Percentiles rank a stretch among this genome's conserved stretches.
phyloP scores from a whole-genome alignment of 768 basidiomycete species.

The Tricholoma bakamatsutake region DNA sequence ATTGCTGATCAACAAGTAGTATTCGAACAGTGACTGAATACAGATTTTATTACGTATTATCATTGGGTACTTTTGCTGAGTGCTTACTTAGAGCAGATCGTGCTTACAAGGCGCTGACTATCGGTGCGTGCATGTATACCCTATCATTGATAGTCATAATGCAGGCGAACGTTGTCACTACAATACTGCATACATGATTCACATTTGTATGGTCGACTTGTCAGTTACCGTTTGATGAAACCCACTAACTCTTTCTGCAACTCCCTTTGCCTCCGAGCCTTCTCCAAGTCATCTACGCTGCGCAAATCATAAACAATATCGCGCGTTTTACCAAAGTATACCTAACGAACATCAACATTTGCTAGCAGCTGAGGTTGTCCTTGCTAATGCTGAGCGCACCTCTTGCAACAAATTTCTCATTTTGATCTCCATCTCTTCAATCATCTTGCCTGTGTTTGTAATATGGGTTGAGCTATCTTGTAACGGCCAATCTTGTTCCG shows the following conservation, averaged over 20 bases:
- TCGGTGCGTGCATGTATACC: not conserved
- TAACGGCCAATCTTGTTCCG: constrained; percentile 81
- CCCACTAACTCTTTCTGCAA: constrained; percentile 89
- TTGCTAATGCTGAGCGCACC: constrained; percentile 29
- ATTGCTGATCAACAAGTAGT: not conserved
- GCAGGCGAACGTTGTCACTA: no score
- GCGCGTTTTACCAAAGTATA: constrained; percentile 95
- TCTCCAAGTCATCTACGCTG: constrained; percentile 80
- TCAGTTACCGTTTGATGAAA: constrained; percentile 62
- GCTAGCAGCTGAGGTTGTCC: not conserved
- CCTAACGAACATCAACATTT: constrained; percentile 31
- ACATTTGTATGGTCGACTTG: no score
- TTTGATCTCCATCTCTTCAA: constrained; percentile 99
- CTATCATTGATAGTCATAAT: not conserved
- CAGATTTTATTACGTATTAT: no score
- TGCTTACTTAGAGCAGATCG: no score
- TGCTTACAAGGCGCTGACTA: no score
- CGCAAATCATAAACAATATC: constrained; percentile 92
- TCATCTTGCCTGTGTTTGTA: constrained; percentile 88
- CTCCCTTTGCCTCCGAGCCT: constrained; percentile 72
- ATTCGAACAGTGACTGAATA: not conserved
- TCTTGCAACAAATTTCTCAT: constrained; percentile 94
- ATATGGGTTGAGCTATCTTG: constrained; percentile 83
- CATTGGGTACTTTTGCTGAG: no score
- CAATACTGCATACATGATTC: no score